Base-by-base conservation (phyloP, 2,329 filamentous ascomycete species). In the Stromatinia cepivora region DNA sequence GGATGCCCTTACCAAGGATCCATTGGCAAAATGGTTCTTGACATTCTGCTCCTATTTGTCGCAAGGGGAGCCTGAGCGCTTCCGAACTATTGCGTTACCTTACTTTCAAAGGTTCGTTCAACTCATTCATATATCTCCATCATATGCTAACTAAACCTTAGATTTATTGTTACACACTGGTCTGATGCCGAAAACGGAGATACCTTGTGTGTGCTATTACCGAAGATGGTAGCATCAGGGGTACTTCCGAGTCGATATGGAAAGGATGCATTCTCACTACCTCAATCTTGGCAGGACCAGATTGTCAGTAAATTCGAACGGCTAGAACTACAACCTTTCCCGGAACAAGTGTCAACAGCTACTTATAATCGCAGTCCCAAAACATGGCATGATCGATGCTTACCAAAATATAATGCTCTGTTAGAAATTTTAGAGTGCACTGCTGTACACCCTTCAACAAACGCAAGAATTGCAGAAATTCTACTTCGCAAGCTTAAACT, bases 21-120 rank as follows among this genome's bases (percentile, higher is more conserved):
- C 85, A 0, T 85, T 94, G 75, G 87, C 90, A 76, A 81, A 81
- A 65, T 90, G 89, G 82, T 98, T 97, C 78, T 85, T 98, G 56
- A 86, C 89, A 0, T 97, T 98, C 79, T 97, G 93, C 79, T 90
- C 90, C 20, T 89, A 92, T 66, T 89, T 95, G 74, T 90, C 92
- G 0, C 86, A 92, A 67, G 83, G 96, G 48, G 89, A 93, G 58
- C 78, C 85, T 1, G 86, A 90, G 66, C 86, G 92, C 52, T 99
- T 98, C 77, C 86, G 88, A 67, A 89, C 88, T 72, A 82, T 97
- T n/a, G 85, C 97, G 45, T 83, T 94, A 10, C 90, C 88, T 50
- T 89, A 92, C 69, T 93, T 98, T 74, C 92, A 96, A 79, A 92
- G 87, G 86, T 92, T 48, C 25, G 45, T 70, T 17, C 25, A 46